Conservation (phyloP, 192 early-diverging fungal species). For the Gigaspora rosea region DNA sequence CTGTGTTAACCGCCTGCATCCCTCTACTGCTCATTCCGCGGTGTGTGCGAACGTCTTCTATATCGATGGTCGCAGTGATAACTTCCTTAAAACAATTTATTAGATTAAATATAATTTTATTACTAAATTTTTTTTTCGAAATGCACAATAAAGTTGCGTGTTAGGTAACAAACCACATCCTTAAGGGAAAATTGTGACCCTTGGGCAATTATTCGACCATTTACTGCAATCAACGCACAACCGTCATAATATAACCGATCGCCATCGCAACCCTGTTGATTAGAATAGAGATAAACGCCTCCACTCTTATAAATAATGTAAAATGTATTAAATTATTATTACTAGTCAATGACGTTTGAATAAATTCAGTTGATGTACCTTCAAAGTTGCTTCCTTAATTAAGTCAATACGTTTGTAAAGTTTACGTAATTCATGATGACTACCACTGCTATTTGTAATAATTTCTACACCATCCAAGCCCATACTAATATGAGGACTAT, state of each 20-base stretch:
- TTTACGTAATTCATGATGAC: conserved; percentile 97
- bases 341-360: too few species aligned
- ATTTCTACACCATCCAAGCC: conserved; percentile 96
- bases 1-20: conserved; percentile 69
- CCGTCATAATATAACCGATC: conserved; percentile 99
- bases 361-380: conserved; percentile 47
- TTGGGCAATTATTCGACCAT: conserved; percentile 87
- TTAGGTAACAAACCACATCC: conserved; percentile 72
- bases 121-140: background rate
- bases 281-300: conserved; percentile 94
- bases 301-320: conserved; percentile 59
- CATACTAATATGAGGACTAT: conserved; percentile 91
- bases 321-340: too few species aligned
- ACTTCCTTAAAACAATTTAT: conserved; percentile 67
- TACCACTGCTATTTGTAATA: conserved; percentile 92
- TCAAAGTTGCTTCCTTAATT: conserved; percentile 86
- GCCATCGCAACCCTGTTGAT: conserved; percentile 97
- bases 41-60: conserved; percentile 85
- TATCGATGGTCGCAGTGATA: conserved; percentile 85
- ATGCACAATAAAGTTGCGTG: too few species aligned
- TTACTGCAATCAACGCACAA: conserved; percentile 84
- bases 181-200: conserved; percentile 89
- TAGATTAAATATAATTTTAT: background rate
- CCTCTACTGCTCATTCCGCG: conserved; percentile 73
- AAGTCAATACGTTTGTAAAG: conserved; percentile 83